Evolutionary conservation across 768 basidiomycete species (phyloP), one percentile per base, ranked within the genome.

Genomic region (Collybiopsis luxurians): DNA sequence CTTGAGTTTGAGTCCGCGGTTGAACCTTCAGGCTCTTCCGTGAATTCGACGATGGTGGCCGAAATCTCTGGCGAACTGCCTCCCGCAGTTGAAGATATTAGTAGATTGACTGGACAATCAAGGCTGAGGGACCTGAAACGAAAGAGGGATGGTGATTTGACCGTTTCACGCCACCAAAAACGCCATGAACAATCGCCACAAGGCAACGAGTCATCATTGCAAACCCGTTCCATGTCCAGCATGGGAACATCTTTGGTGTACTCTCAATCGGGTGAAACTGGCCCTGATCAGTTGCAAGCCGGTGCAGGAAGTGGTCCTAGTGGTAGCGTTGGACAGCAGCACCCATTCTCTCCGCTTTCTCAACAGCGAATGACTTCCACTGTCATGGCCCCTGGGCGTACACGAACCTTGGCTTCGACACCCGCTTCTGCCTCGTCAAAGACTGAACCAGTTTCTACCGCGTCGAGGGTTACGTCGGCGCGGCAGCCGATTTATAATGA

Each of bases 401-500:
- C 61, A 6, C 70, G 64, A 49, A 63, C 66, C 2, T 56, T 59
- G 24, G 63, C 67, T 38, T 45, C 64, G 10, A 56, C 50, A 31
- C 39, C 64, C 17, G 59, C 67, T 38, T 56, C 64, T 49, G 51
- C 66, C 30, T 66, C 67, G 38, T 48, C 67, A 44, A 61, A 65
- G 30, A 57, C 64, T 4, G 67, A 70, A 57, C 44, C 57, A 17
- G 26, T 57, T n/a, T 65, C 68, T 23, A 61, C 65, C 13, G n/a
- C n/a, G n/a, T n/a, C n/a, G n/a, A n/a, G n/a, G n/a, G 55, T 48
- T 39, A 55, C 60, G 34, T 57, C n/a, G n/a, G n/a, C 64, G 23
- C 67, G 67, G 44, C 68, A 67, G 43, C 72, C 73, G 26, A 55
- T 75, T 19, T 80, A 79, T 64, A 59, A 65, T 13, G 77, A 78